phyloP scores from a whole-genome alignment of 2,329 filamentous ascomycete genomes.

The Aspergillus ustus region DNA sequence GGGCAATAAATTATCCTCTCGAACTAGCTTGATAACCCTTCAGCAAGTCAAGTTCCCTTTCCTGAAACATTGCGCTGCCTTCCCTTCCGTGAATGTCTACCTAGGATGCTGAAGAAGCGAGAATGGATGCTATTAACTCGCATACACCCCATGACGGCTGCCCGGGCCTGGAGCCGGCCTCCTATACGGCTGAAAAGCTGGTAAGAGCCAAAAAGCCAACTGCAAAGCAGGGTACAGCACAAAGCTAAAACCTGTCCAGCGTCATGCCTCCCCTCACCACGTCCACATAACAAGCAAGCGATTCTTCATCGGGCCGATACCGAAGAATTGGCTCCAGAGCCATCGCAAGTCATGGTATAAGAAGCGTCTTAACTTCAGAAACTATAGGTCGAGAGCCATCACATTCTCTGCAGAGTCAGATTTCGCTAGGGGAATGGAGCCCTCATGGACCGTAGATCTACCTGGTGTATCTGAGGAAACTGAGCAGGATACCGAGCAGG shows the following conservation, averaged over 20 bases:
- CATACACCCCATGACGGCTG: constrained; percentile 29
- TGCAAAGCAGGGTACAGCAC: not conserved
- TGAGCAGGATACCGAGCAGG: constrained; percentile 20
- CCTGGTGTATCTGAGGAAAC: constrained; percentile 27
- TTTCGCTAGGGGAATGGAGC: constrained; percentile 44
- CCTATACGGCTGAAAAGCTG: constrained; percentile 60
- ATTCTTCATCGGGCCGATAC: constrained; percentile 69
- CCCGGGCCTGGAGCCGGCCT: constrained; percentile 51
- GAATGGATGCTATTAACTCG: constrained; percentile 26
- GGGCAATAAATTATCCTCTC: not conserved
- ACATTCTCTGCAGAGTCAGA: constrained; percentile 59
- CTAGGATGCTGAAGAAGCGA: constrained; percentile 24
- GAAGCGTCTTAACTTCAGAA: constrained; percentile 46
- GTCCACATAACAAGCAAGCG: constrained; percentile 65
- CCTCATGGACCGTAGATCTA: constrained; percentile 9
- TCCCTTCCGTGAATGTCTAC: constrained; percentile 12
- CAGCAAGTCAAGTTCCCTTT: not conserved
- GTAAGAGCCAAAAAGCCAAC: constrained; percentile 41
- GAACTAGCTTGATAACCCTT: not conserved
- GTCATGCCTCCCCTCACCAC: constrained; percentile 66
- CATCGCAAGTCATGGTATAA: constrained; percentile 68
- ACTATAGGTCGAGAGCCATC: constrained; percentile 53
- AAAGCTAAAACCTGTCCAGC: constrained; percentile 40
- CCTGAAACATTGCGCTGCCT: not conserved
- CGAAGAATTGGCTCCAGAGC: constrained; percentile 67